phyloP scores from a whole-genome alignment of 768 basidiomycete species.

The Lactarius hengduanensis region DNA sequence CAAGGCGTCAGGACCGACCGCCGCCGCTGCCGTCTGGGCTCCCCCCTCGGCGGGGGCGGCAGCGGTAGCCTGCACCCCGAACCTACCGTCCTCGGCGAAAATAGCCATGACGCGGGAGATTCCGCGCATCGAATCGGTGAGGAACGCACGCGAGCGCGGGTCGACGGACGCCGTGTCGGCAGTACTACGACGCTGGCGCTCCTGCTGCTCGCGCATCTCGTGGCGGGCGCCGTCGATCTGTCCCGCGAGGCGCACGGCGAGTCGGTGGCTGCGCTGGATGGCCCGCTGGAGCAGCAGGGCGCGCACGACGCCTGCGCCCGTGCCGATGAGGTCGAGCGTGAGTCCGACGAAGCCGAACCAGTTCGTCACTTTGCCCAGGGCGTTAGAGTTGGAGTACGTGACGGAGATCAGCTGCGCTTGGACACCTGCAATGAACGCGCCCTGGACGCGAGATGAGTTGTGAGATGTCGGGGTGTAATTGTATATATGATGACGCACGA shows the following conservation, averaged over 20 bases:
- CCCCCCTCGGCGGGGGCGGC: background rate
- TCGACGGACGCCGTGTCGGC: background rate
- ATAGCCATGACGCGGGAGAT: conserved; percentile 12
- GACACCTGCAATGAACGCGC: conserved; percentile 29
- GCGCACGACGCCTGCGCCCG: conserved; percentile 21
- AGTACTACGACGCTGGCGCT: background rate
- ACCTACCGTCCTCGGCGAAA: conserved; percentile 15
- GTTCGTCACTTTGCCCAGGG: conserved; percentile 15
- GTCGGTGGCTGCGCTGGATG: conserved; percentile 19
- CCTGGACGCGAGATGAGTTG: conserved; percentile 1
- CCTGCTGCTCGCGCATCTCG: conserved; percentile 9
- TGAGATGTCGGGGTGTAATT: background rate
- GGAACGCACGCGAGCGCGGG: background rate
- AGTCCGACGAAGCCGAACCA: conserved; percentile 28
- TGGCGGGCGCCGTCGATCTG: conserved; percentile 25
- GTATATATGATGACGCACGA: conserved; percentile 6
- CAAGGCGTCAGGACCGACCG: background rate
- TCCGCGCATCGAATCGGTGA: background rate
- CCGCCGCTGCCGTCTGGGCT: background rate
- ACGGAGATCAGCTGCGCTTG: conserved; percentile 22
- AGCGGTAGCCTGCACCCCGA: conserved; percentile 3
- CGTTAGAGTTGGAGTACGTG: background rate
- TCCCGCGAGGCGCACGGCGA: conserved; percentile 2
- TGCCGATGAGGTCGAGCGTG: conserved; percentile 28
- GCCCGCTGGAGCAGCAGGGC: conserved; percentile 18